Conservation (phyloP, 106 monocot genomes). For the Vanilla planifolia region DNA sequence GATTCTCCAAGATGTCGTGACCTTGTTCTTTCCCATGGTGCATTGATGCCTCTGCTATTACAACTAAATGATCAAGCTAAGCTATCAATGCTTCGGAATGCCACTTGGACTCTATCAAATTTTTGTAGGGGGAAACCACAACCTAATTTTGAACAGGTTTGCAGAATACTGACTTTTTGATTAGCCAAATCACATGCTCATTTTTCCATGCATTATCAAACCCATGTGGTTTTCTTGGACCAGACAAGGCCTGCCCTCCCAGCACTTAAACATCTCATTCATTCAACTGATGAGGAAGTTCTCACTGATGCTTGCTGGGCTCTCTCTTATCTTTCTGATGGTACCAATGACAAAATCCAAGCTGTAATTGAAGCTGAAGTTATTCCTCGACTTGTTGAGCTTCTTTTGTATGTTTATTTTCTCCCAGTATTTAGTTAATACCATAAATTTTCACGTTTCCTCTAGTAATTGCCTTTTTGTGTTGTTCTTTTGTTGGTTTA, state of each 20-base stretch:
- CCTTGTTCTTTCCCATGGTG: slow-evolving; percentile 39
- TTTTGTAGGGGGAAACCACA: slow-evolving; percentile 42
- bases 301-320: slow-evolving; percentile 50
- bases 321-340: slow-evolving; percentile 45
- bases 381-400: slow-evolving; percentile 38
- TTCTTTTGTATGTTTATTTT: slow-evolving; percentile 28
- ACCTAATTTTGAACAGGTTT: slow-evolving; percentile 37
- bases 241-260: slow-evolving; percentile 42
- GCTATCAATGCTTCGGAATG: slow-evolving; percentile 52
- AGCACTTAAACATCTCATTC: slow-evolving; percentile 37
- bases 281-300: slow-evolving; percentile 48
- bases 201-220: background rate
- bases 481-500: background rate
- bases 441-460: background rate
- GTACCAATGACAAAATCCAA: slow-evolving; percentile 51
- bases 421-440: background rate
- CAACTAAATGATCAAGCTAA: slow-evolving; percentile 42
- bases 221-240: background rate
- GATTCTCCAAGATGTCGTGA: slow-evolving; percentile 47
- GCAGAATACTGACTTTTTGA: background rate
- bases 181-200: too few species aligned
- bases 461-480: too few species aligned
- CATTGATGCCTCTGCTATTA: slow-evolving; percentile 36
- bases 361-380: slow-evolving; percentile 45
- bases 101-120: slow-evolving; percentile 49